phyloP scores from a whole-genome alignment of 2,329 filamentous ascomycete species.

The Stemphylium beticola region DNA sequence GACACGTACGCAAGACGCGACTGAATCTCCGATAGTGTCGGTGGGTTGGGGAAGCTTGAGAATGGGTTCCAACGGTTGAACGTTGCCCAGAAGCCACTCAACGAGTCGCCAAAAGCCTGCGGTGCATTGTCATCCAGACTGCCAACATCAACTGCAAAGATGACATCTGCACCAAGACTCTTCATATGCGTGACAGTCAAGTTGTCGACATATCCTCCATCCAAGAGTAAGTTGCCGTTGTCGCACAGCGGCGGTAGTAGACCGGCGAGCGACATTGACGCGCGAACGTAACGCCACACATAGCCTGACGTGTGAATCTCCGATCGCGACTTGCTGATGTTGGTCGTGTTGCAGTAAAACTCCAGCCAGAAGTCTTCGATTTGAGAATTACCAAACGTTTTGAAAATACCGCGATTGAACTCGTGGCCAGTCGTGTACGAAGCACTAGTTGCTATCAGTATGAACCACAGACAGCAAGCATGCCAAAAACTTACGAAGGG shows the following conservation, averaged over 20 bases:
- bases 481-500: constrained; percentile 64
- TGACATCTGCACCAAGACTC: constrained; percentile 85
- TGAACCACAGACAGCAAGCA: background rate
- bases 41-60: constrained; percentile 85
- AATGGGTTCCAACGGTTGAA: constrained; percentile 98
- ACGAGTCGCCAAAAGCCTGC: constrained; percentile 89
- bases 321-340: constrained; percentile 89
- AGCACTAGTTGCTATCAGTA: constrained; percentile 53
- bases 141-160: constrained; percentile 95
- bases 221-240: constrained; percentile 93
- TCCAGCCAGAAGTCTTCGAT: constrained; percentile 99
- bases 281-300: constrained; percentile 94
- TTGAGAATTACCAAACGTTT: constrained; percentile 93
- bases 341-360: constrained; percentile 99
- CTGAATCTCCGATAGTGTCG: constrained; percentile 94
- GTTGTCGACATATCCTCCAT: constrained; percentile 97
- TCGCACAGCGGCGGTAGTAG: constrained; percentile 93
- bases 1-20: constrained; percentile 93
- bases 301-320: constrained; percentile 97
- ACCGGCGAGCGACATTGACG: constrained; percentile 95
- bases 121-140: constrained; percentile 90
- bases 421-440: constrained; percentile 98
- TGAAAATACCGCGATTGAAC: constrained; percentile 99
- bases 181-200: constrained; percentile 98
- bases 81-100: constrained; percentile 94